Base-by-base conservation (phyloP, 169 alveolate species). In the Cryptosporidium sp. region DNA sequence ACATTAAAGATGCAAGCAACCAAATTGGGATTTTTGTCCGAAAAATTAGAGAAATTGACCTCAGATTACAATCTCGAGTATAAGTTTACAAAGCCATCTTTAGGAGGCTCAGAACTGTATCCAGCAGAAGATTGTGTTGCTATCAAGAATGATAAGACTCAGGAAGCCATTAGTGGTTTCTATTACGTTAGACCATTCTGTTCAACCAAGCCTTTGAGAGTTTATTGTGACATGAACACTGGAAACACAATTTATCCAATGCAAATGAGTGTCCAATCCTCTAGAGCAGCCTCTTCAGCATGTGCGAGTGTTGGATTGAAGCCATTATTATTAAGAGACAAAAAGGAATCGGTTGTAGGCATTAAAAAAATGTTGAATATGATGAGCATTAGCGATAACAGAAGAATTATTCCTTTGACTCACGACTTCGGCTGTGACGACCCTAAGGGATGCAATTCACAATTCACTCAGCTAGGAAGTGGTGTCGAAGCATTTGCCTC, bases 71-170 rank as follows among this genome's bases (percentile, higher is more conserved):
- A 59, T 45, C 67, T 80, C 16, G 89, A 80, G 18, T 80, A 80
- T 50, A 80, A 80, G 50, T 80, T 80, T 41, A 62, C 89, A 6
- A 80, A 67, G 70, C 89, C 89, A 21, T 26, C 75, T 26, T 29
- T 80, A 9, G 89, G 89, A 16, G 65, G 75, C 26, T 80, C 89
- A 5, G 73, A 80, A 21, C 33, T 80, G 45, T 80, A 59, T 50
- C 89, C 89, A 21, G 89, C 50, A 16, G 89, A 80, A 31, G 89
- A 80, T 23, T 80, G 89, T 41, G 89, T 80, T 21, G 71, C 89
- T 4, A 80, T 80, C 29, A 80, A 80, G 39, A 59, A 80, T 29
- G 89, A 80, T 23, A 80, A 37, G 67, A 62, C 37, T 8, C 61
- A 65, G 48, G 52, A 80, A 16, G 68, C 75, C 7, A 62, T 80